These are phyloP conservation scores for Penicillium janthinellum DNA, from an alignment of 2,329 filamentous ascomycete genomes.

Conservation along the genomic window DNA sequence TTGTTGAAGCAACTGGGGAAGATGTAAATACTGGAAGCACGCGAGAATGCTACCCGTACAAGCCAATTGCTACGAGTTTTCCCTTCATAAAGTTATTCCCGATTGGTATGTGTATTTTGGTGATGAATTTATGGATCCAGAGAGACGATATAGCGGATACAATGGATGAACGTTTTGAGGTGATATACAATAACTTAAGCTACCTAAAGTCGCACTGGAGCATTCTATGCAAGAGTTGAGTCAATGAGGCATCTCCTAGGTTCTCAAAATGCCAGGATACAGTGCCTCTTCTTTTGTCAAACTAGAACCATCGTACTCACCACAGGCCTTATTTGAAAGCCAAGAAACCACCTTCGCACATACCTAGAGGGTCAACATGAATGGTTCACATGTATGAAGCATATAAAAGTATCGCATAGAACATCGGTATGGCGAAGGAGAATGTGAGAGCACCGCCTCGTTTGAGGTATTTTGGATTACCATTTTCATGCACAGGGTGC, in stretches of 20 bases:
- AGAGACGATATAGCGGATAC: too few species aligned
- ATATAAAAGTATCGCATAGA: conserved; percentile 5
- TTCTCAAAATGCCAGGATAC: background rate
- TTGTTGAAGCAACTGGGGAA: background rate
- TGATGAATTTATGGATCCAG: too few species aligned
- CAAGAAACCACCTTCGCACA: conserved; percentile 1
- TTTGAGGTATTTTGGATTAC: background rate
- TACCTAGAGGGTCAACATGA: conserved; percentile 2
- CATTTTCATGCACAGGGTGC: background rate
- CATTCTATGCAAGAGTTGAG: too few species aligned
- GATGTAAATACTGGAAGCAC: background rate
- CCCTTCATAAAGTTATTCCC: too few species aligned
- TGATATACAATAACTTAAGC: too few species aligned
- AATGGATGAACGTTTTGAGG: too few species aligned
- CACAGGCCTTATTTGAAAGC: conserved; percentile 5
- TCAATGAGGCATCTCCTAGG: background rate
- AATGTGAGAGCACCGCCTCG: background rate
- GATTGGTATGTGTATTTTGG: too few species aligned
- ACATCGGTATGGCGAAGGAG: background rate
- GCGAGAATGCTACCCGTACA: too few species aligned
- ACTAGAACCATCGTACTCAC: background rate
- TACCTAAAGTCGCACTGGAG: too few species aligned
- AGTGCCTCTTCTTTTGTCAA: background rate
- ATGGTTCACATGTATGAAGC: conserved; percentile 7
- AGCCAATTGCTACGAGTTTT: too few species aligned